Evolutionary conservation across 1,284 basidiomycete genomes (phyloP), one percentile per base, ranked within the genome.

Genomic region (Marasmius tenuissimus): DNA sequence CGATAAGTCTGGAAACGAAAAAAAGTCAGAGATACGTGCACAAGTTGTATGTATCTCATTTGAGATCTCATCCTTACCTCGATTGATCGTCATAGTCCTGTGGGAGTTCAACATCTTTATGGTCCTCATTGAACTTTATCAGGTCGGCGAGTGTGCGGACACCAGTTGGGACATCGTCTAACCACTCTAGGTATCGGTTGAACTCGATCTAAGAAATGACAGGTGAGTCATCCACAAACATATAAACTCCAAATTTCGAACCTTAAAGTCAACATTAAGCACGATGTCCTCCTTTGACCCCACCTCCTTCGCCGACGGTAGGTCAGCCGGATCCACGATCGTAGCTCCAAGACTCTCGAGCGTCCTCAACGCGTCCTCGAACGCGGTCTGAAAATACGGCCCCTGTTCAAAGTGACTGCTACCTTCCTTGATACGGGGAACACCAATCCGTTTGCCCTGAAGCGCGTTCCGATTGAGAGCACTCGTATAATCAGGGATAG

Each of bases 281-380:
- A 88, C 85, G 12, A 83, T 66, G 0, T 78, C 80, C 68, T 88
- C 85, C 61, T 81, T 77, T 0, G 78, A 82, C 3, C 67, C 69
- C 7, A 87, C 78, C 55, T 86, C 85, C 3, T 82, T 76, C 7
- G 82, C 84, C 48, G 79, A 81, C 0, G 86, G 85, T 11, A 88
- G 68, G 68, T 88, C 81, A 2, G 85, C 86, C 1, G 85, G 85
- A 69, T 89, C 87, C 6, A 89, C 76, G 11, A 89, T 73, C 0
- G 81, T 85, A 1, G 86, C 87, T 5, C 87, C 87, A 2, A 89
- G 76, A 1, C 67, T 65, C 51, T 75, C 71, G 33, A 89, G 76
- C 0, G 76, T 79, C 16, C 74, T 67, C 42, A 88, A 67, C 0
- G 85, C 82, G 39, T 77, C 64, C 54, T 85, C 79, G 64, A 88